Evolutionary conservation across 2,329 filamentous ascomycete species (phyloP), one percentile per base, ranked within the genome.

Genomic region (Pestalotiopsis sp.): DNA sequence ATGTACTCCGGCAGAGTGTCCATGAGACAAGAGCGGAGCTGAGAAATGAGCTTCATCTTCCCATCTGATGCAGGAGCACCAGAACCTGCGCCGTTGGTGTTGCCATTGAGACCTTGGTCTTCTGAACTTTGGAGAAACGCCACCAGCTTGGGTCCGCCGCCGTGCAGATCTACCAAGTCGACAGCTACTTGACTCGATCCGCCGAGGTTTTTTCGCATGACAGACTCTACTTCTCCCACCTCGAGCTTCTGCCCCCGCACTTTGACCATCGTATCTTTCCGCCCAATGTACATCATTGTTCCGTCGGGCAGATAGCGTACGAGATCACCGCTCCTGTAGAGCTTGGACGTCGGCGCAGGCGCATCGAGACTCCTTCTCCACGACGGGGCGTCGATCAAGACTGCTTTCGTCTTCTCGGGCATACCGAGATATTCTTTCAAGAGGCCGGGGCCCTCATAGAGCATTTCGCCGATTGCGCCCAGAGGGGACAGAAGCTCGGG

Each of bases 241-340:
- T 70, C 69, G 1, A 68, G n/a, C 20, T 60, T 41, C 38, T 68
- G 69, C 1, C 69, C 69, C 9, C 69, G 58, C 17, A 70, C 27
- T n/a, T 70, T 70, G 45, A 68, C 52, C 57, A 66, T 57, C 3
- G 58, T 66, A 60, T 70, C 64, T 58, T 70, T 70, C 31, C 69
- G 49, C 5, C 69, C 64, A 12, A 70, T 41, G 14, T 57, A 80
- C 70, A 70, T 80, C 76, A 56, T 45, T 13, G 36, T 64, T 6
- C 79, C 78, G 65, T 82, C 76, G 1, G 71, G 70, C 56, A 77
- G 69, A 38, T 81, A 81, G 60, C 72, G 73, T n/a, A 74, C 81
- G 4, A 83, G 75, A 69, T 83, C 82, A 31, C 82, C 82, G 3
- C 81, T 82, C 52, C 77, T 77, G 70, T 82, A 83, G 5, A 83